Percentiles rank a stretch among this genome's conserved stretches.
phyloP scores from a whole-genome alignment of 768 basidiomycete genomes.

The Lyophyllum shimeji region DNA sequence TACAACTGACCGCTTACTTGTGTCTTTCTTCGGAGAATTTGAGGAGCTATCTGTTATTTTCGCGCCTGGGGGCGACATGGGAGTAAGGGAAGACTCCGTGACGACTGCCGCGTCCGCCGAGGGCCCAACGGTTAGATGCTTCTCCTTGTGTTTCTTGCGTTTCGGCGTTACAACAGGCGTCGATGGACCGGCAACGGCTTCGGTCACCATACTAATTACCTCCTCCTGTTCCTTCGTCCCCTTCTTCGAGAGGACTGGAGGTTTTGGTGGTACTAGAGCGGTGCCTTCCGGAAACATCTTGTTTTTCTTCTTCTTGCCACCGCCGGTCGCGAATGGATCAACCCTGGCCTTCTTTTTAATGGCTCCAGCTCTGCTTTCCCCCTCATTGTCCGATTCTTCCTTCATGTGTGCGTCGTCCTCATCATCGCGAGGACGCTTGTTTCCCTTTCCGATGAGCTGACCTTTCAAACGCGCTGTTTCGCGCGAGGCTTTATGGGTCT shows the following conservation, averaged over 20 bases:
- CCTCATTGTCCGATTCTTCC: constrained; percentile 44
- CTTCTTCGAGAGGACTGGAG: background rate
- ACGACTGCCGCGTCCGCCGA: background rate
- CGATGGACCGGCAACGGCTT: background rate
- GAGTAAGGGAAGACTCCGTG: background rate
- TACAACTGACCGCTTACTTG: background rate
- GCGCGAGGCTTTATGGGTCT: constrained; percentile 39
- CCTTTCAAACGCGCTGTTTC: constrained; percentile 65
- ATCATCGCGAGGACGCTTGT: constrained; percentile 47
- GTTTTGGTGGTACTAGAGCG: background rate
- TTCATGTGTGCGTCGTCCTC: constrained; percentile 29
- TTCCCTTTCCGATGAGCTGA: constrained; percentile 49
- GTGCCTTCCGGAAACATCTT: constrained; percentile 3
- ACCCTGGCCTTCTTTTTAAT: constrained; percentile 58
- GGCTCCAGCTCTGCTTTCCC: constrained; percentile 56
- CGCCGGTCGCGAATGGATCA: constrained; percentile 55
- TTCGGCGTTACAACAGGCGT: constrained; percentile 5
- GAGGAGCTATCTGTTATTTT: background rate
- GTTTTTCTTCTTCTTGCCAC: constrained; percentile 43
- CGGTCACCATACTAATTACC: constrained; percentile 1
- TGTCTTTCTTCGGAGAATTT: background rate
- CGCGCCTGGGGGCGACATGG: background rate
- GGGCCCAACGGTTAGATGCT: background rate
- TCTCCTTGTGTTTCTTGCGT: constrained; percentile 7
- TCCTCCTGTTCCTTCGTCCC: constrained; percentile 4